phyloP scores from a whole-genome alignment of 176 grass and related monocot species.

The Phragmites australis region DNA sequence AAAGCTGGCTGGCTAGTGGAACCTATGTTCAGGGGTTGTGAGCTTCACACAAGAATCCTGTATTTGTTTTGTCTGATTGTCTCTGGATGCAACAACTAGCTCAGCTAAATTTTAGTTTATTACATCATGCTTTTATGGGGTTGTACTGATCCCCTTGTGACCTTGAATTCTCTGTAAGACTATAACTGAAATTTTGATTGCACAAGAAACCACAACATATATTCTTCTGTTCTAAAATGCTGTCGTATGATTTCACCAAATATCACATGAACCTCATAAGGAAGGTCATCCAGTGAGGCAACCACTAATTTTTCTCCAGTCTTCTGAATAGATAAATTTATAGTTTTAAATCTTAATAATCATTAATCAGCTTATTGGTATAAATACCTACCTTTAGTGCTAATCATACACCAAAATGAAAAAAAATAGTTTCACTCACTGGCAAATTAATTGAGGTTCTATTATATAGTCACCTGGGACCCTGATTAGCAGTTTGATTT shows the following conservation, averaged over 20 bases:
- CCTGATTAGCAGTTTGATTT: slow-evolving; percentile 1
- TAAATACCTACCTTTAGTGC: background rate
- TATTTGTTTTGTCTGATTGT: slow-evolving; percentile 1
- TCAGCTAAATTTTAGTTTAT: background rate
- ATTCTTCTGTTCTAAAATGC: background rate
- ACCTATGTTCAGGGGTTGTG: background rate
- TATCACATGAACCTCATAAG: background rate
- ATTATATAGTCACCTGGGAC: background rate
- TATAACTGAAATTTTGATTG: background rate
- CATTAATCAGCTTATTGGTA: background rate
- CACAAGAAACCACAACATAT: background rate
- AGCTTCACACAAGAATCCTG: slow-evolving; percentile 16
- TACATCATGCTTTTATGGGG: background rate
- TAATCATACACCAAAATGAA: background rate
- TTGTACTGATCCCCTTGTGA: background rate
- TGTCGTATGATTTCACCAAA: background rate
- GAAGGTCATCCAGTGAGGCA: background rate
- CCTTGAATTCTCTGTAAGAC: background rate
- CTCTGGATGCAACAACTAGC: background rate
- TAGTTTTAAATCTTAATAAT: background rate
- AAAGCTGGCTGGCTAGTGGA: background rate
- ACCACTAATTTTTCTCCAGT: slow-evolving; percentile 3
- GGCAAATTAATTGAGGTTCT: slow-evolving; percentile 3
- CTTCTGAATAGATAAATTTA: background rate
- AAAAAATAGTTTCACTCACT: background rate